Conservation (phyloP, 140 eudicot genomes). For the Ambrosia hybrid region DNA sequence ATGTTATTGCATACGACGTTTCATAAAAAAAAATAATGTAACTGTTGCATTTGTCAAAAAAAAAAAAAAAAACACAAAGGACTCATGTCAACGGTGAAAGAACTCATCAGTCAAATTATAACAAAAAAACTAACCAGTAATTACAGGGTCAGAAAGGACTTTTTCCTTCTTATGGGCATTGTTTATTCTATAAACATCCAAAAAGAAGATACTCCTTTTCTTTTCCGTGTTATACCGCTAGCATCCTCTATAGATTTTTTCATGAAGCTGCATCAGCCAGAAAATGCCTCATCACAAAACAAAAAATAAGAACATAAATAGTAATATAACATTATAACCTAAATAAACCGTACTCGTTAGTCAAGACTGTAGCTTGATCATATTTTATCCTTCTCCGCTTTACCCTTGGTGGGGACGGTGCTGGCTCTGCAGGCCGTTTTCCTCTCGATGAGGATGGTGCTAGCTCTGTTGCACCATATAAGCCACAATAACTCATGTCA, state of each 20-base stretch:
- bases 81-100: neutral
- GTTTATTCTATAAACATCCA: constrained; percentile 57
- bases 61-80: no score
- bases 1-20: neutral
- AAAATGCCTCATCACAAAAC: constrained; percentile 7
- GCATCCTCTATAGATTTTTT: constrained; percentile 45
- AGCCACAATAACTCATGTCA: neutral
- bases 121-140: constrained; percentile 44
- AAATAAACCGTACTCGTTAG: constrained; percentile 51
- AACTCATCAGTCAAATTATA: neutral
- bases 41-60: neutral
- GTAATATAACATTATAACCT: neutral
- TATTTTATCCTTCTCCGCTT: constrained; percentile 56
- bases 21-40: neutral
- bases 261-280: constrained; percentile 47
- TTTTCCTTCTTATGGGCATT: constrained; percentile 43
- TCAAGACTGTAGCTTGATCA: constrained; percentile 61
- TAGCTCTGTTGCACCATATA: constrained; percentile 23
- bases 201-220: constrained; percentile 43
- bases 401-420: constrained; percentile 51
- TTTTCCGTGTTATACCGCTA: constrained; percentile 37
- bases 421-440: constrained; percentile 25
- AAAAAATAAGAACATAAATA: neutral
- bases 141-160: constrained; percentile 44
- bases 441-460: constrained; percentile 37